Base-by-base conservation (phyloP, 257 asterid species). In the Jacaranda copaia region DNA sequence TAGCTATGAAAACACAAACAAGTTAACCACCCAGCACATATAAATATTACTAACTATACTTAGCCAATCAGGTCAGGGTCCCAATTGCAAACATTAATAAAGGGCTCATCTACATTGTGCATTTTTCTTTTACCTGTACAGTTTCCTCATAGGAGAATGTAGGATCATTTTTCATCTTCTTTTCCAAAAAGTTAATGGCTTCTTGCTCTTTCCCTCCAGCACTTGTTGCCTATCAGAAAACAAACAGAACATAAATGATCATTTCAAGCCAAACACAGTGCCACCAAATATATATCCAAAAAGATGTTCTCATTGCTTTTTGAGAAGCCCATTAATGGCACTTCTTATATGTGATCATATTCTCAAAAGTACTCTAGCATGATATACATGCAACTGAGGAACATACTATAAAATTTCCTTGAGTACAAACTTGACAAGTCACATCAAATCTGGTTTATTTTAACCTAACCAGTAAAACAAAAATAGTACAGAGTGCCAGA, bases 171-270 rank as follows among this genome's bases (percentile, higher is more conserved):
- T 95, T 95, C 99, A 95, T 95, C 84, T 95, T 95, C 92, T 95
- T 95, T 84, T 95, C 99, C 74, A 95, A 77, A 81, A 95, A 92
- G 68, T 95, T 95, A 60, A 95, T 88, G 53, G 98, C 98, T 81
- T 92, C 99, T 88, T 95, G 99, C 79, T 95, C 99, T 84, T 95
- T 95, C 36, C 93, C 85, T 78, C 99, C 98, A 62, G 98, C 97
- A 83, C 99, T 95, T 61, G 98, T 91, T 70, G 99, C 99, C 99
- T 95, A 76, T 45, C 79, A 79, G 76, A 77, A 77, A 53, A 70
- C 62, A 68, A 74, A 61, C 68, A 46, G 58, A 84, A 76, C 45
- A 46, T 69, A 36, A 76, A 72, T 43, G n/a, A 58, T 52, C 45
- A 57, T 55, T 56, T 15, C 40, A 40, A 58, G 40, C 32, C 64